phyloP scores from a whole-genome alignment of 768 basidiomycete species.

The Lactarius deliciosus region DNA sequence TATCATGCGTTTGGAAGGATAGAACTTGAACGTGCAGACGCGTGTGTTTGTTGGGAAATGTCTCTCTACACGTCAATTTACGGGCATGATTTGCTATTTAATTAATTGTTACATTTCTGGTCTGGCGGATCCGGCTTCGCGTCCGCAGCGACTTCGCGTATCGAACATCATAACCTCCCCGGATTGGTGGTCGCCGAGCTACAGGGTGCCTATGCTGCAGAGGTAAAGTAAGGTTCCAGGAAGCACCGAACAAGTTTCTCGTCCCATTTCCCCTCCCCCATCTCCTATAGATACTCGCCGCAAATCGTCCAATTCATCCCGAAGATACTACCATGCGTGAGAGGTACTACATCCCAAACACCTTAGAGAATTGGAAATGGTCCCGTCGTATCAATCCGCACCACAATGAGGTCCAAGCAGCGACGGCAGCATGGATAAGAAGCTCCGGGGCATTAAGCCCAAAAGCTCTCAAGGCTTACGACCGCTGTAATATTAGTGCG shows the following conservation, averaged over 20 bases:
- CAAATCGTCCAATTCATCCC: too few species aligned
- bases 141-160: too few species aligned
- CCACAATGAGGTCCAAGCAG: constrained; percentile 21
- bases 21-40: too few species aligned
- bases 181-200: too few species aligned
- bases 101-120: too few species aligned
- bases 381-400: constrained; percentile 25
- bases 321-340: background rate
- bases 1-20: too few species aligned
- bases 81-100: too few species aligned
- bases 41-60: too few species aligned
- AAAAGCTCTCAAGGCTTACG: constrained; percentile 16
- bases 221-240: background rate
- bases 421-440: constrained; percentile 19
- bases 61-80: too few species aligned
- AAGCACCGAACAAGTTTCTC: background rate
- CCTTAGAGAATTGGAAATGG: constrained; percentile 28
- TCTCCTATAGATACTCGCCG: background rate
- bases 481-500: constrained; percentile 29
- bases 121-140: too few species aligned
- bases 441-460: constrained; percentile 22
- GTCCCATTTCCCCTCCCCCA: background rate
- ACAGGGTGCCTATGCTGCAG: too few species aligned
- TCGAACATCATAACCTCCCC: too few species aligned
- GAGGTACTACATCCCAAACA: constrained; percentile 9